Conservation (phyloP, 352 stramenopile species). For the Blastocystis sp. region DNA sequence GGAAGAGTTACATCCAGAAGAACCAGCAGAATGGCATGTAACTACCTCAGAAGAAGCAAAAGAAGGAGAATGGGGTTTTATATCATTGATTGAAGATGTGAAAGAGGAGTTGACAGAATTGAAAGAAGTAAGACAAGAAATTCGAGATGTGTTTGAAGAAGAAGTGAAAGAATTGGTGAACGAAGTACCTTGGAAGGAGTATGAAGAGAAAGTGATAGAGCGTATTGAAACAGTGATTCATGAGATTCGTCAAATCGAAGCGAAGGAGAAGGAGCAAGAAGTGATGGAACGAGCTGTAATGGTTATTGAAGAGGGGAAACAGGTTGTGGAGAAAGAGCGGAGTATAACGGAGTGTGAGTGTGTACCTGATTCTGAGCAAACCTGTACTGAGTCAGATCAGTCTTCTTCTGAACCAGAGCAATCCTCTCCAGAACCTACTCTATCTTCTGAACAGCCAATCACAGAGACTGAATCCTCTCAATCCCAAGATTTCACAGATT, state of each 20-base stretch:
- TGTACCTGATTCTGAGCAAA: background rate
- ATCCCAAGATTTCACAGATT: background rate
- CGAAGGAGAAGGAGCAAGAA: background rate
- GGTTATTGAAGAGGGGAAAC: background rate
- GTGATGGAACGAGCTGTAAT: background rate
- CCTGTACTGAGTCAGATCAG: no score
- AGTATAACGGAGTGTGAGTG: background rate
- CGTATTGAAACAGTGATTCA: background rate
- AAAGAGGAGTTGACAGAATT: background rate
- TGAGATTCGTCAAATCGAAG: background rate
- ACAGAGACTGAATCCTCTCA: background rate
- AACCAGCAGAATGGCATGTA: background rate
- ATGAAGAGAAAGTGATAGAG: background rate
- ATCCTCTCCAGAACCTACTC: no score
- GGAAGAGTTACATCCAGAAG: background rate
- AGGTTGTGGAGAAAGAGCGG: background rate
- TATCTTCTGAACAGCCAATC: background rate
- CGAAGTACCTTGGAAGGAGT: background rate
- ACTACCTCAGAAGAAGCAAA: background rate
- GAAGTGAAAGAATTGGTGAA: background rate
- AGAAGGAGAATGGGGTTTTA: constrained; percentile 12
- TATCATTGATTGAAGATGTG: background rate
- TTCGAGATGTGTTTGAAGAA: background rate
- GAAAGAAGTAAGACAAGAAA: background rate
- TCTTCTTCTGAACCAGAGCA: background rate